Evolutionary conservation across 345 rosid genomes (phyloP).

Genomic region (Gossypium stocksii): DNA sequence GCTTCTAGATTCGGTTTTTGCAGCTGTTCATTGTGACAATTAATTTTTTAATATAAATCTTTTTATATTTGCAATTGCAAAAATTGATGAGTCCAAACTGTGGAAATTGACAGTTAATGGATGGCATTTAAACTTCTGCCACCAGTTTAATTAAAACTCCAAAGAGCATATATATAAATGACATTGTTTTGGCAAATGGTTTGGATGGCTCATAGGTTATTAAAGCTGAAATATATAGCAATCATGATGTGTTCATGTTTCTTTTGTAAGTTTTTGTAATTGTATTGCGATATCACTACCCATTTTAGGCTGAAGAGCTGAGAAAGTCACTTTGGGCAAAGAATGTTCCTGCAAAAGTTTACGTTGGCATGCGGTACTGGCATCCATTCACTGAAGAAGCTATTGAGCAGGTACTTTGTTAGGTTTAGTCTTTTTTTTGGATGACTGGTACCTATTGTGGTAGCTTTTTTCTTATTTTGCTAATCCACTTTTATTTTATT

Average conservation of each 20-base stretch:
- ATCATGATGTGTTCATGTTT: not conserved
- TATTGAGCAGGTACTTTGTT: constrained; percentile 69
- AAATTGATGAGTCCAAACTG: not conserved
- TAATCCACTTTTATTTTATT: not conserved
- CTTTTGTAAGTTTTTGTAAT: constrained; percentile 8
- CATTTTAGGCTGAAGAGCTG: constrained; percentile 78
- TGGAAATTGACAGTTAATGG: not conserved
- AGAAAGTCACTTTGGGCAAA: constrained; percentile 80
- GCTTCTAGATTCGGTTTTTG: not conserved
- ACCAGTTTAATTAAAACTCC: not conserved
- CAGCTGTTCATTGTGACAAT: not conserved
- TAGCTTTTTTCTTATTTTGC: not conserved
- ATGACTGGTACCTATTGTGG: not conserved
- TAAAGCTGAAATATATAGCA: not conserved
- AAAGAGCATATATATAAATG: not conserved
- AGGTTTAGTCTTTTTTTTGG: not conserved
- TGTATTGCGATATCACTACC: constrained; percentile 1
- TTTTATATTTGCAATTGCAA: not conserved
- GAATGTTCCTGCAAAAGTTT: constrained; percentile 81
- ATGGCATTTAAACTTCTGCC: too few species aligned
- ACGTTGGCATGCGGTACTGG: constrained; percentile 99
- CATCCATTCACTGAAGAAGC: constrained; percentile 99
- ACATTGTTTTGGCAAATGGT: not conserved
- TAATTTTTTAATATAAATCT: not conserved
- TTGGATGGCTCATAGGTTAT: not conserved